These are phyloP conservation scores for Trypanosoma platydactyli DNA, from an alignment of 208 protist genomes.

Conservation along the genomic window DNA sequence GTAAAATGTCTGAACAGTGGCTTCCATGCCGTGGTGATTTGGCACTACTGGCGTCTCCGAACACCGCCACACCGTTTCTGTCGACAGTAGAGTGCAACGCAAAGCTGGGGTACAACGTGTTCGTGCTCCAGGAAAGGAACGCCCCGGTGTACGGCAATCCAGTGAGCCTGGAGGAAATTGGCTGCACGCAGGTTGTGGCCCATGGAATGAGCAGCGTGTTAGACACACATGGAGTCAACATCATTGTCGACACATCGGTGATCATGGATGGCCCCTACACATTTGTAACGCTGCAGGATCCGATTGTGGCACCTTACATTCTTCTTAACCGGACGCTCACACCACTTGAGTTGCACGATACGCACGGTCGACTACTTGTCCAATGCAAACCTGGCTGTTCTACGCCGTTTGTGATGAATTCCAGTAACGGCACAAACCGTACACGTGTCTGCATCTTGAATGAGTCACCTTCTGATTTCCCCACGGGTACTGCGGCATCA, in stretches of 20 bases:
- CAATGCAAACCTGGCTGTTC: slow-evolving; percentile 47
- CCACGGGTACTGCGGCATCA: background rate
- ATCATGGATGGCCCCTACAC: slow-evolving; percentile 71
- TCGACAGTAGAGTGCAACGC: slow-evolving; percentile 42
- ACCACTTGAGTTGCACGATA: slow-evolving; percentile 51
- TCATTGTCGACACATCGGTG: slow-evolving; percentile 71
- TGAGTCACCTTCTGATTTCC: background rate
- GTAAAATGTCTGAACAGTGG: background rate
- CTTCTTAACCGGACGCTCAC: slow-evolving; percentile 73
- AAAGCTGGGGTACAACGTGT: slow-evolving; percentile 62
- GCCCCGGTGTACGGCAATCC: slow-evolving; percentile 66
- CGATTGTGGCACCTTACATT: slow-evolving; percentile 57
- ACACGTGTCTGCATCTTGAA: slow-evolving; percentile 21
- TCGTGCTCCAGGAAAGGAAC: slow-evolving; percentile 51
- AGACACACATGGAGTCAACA: slow-evolving; percentile 23
- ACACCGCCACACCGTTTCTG: slow-evolving; percentile 54
- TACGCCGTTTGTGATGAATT: slow-evolving; percentile 29
- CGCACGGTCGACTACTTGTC: slow-evolving; percentile 56
- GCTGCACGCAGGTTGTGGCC: slow-evolving; percentile 62
- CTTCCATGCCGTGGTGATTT: slow-evolving; percentile 10
- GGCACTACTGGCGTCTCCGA: slow-evolving; percentile 31
- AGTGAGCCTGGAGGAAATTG: slow-evolving; percentile 75
- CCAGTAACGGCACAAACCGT: slow-evolving; percentile 3
- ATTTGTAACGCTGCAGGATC: slow-evolving; percentile 74
- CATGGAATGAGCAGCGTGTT: slow-evolving; percentile 27